phyloP scores from a whole-genome alignment of 1,284 basidiomycete genomes.

The Ustilago xerochloae region DNA sequence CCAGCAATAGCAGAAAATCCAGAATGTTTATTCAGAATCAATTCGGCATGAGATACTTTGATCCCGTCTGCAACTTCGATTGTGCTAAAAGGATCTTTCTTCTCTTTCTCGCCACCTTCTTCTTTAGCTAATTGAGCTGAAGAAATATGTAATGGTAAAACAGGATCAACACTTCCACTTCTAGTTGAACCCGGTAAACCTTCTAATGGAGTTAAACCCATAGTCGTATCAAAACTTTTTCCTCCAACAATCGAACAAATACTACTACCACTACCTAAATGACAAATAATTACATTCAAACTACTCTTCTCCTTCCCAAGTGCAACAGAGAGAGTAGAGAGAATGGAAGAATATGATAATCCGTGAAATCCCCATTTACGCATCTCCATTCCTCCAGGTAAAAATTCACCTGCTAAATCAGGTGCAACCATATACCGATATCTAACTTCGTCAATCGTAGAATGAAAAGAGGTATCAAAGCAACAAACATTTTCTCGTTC shows the following conservation, averaged over 20 bases:
- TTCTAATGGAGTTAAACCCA: conserved; percentile 43
- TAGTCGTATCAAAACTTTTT: conserved; percentile 30
- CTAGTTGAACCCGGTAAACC: conserved; percentile 38
- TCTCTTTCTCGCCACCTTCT: background rate
- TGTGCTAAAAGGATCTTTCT: conserved; percentile 3
- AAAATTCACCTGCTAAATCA: background rate
- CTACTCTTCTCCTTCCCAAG: background rate
- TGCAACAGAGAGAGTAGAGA: background rate
- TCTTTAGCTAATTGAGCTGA: background rate
- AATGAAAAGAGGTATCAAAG: conserved; percentile 38
- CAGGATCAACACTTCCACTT: conserved; percentile 32
- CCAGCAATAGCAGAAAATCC: conserved; percentile 32
- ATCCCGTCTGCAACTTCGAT: conserved; percentile 6
- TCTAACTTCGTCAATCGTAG: conserved; percentile 7
- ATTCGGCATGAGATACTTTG: conserved; percentile 16
- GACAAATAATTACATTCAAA: conserved; percentile 34
- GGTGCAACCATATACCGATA: conserved; percentile 17
- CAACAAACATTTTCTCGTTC: conserved; percentile 16
- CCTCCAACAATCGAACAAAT: conserved; percentile 29
- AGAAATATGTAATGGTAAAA: conserved; percentile 30
- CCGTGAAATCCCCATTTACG: conserved; percentile 42
- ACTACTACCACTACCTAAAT: conserved; percentile 27
- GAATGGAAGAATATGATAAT: conserved; percentile 20
- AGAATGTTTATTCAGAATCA: conserved; percentile 28
- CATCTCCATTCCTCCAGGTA: conserved; percentile 33